Evolutionary conservation across 768 basidiomycete genomes (phyloP).

Genomic region (Saitozyma sp.): DNA sequence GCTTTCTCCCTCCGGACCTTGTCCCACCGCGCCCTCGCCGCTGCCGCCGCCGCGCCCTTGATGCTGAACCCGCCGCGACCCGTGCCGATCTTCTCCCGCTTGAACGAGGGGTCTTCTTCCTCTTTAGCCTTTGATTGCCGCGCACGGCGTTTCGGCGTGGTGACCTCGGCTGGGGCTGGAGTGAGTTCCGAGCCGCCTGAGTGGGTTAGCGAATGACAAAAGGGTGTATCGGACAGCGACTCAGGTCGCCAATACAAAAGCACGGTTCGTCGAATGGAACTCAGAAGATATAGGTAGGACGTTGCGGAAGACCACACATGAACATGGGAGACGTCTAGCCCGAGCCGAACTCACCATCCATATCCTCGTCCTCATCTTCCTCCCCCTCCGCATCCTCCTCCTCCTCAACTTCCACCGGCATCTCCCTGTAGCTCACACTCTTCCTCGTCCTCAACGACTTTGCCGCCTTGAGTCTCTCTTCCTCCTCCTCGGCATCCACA

Average conservation of each 20-base stretch:
- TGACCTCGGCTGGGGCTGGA: background rate
- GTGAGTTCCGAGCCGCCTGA: too few species aligned
- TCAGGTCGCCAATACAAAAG: too few species aligned
- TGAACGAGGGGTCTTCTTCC: background rate
- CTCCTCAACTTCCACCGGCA: slow-evolving; percentile 16
- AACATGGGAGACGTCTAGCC: background rate
- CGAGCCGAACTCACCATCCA: slow-evolving; percentile 12
- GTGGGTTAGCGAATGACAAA: too few species aligned
- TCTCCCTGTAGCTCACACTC: slow-evolving; percentile 37
- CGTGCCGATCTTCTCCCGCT: slow-evolving; percentile 40
- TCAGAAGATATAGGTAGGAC: background rate
- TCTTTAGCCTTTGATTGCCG: background rate
- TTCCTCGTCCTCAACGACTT: slow-evolving; percentile 18
- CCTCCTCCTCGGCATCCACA: slow-evolving; percentile 16
- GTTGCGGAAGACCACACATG: background rate
- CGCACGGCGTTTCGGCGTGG: background rate
- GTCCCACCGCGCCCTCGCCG: slow-evolving; percentile 49
- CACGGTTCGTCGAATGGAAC: too few species aligned
- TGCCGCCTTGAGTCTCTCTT: slow-evolving; percentile 4
- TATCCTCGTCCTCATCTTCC: slow-evolving; percentile 23
- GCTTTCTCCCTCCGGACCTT: slow-evolving; percentile 53
- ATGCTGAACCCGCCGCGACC: slow-evolving; percentile 51
- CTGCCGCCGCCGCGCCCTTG: slow-evolving; percentile 41
- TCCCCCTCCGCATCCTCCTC: slow-evolving; percentile 26
- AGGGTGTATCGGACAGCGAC: too few species aligned